Conservation (phyloP, 768 basidiomycete species). For the Sporobolomyces roseus region DNA sequence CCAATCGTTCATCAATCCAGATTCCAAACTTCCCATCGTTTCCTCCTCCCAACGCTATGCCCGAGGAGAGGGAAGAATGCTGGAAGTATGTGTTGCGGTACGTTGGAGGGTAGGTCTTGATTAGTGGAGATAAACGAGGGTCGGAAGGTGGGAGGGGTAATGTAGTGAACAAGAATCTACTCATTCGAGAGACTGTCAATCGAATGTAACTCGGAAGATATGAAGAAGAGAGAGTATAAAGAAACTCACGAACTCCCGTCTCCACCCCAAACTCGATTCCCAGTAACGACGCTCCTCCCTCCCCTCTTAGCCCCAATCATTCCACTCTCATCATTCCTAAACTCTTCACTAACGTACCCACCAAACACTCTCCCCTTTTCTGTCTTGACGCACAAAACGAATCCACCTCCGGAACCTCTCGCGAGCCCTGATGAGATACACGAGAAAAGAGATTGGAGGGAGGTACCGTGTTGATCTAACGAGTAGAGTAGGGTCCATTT, state of each 20-base stretch:
- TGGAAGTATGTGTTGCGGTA: constrained; percentile 86
- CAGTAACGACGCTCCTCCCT: not conserved
- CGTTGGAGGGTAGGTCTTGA: constrained; percentile 75
- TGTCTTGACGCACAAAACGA: constrained; percentile 65
- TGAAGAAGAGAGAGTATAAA: not conserved
- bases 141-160: constrained; percentile 31
- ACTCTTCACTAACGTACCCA: constrained; percentile 72
- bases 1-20: constrained; percentile 75
- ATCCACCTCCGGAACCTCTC: constrained; percentile 50
- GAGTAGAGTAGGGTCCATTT: constrained; percentile 80
- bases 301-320: constrained; percentile 53
- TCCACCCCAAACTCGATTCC: constrained; percentile 61
- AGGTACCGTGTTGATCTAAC: constrained; percentile 91
- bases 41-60: constrained; percentile 46
- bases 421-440: constrained; percentile 46
- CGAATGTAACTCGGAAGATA: not conserved
- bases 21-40: constrained; percentile 85
- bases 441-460: constrained; percentile 76
- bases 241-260: constrained; percentile 71
- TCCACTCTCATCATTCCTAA: constrained; percentile 52
- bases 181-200: not conserved
- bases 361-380: constrained; percentile 68
- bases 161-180: constrained; percentile 70
- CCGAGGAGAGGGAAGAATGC: constrained; percentile 70
- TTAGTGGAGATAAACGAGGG: constrained; percentile 42